A percentile compares a stretch with the other conserved stretches of the same genome.
Conservation (phyloP, 2,329 filamentous ascomycete species). For the Venturia aucupariae region DNA sequence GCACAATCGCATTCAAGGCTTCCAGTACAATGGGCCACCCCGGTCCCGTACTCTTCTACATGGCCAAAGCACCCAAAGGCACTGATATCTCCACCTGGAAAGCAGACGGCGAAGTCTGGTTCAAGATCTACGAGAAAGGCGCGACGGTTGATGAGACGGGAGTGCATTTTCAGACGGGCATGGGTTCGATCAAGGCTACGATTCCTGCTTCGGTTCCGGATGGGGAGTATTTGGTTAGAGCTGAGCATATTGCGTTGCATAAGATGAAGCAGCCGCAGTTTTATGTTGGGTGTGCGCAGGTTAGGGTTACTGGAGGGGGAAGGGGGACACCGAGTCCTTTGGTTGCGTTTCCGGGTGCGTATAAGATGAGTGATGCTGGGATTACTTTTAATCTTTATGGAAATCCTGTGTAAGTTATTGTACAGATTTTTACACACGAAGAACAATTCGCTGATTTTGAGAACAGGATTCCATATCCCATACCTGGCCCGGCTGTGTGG, state of each 20-base stretch:
- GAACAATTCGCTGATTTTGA: neutral
- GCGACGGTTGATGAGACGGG: conserved; percentile 3
- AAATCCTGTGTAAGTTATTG: neutral
- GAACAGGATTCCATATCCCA: conserved; percentile 1
- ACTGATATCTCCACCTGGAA: conserved; percentile 24
- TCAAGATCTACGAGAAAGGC: conserved; percentile 25
- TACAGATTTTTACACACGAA: neutral
- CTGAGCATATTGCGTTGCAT: conserved; percentile 41
- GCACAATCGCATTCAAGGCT: conserved; percentile 9
- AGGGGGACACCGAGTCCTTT: conserved; percentile 28
- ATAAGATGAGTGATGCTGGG: conserved; percentile 25
- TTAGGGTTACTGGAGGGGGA: conserved; percentile 33
- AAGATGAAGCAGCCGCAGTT: conserved; percentile 34
- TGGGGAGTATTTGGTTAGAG: conserved; percentile 37
- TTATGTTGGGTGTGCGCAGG: conserved; percentile 38
- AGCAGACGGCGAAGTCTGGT: conserved; percentile 28
- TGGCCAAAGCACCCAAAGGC: conserved; percentile 28
- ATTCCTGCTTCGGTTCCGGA: conserved; percentile 32
- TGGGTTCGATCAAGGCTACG: conserved; percentile 20
- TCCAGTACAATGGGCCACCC: conserved; percentile 11
- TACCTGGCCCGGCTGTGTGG: conserved; percentile 14
- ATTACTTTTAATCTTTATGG: conserved; percentile 27
- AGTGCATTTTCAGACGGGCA: conserved; percentile 8
- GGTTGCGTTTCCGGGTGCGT: conserved; percentile 35
- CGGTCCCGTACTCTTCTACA: conserved; percentile 16